Conservation (phyloP, 306 rosid species). For the Geum urbanum region DNA sequence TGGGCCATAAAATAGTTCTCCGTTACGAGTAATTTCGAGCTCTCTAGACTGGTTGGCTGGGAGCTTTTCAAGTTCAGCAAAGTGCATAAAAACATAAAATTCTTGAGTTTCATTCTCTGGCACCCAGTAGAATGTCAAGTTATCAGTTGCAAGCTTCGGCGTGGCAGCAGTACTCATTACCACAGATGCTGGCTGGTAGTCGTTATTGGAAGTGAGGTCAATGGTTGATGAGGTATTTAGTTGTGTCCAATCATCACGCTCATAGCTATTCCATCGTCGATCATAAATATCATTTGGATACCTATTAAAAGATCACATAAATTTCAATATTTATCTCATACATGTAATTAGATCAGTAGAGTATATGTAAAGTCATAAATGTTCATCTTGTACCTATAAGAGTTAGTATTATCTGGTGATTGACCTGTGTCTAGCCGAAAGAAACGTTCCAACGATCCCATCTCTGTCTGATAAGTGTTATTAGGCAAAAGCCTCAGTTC, state of each 20-base stretch:
- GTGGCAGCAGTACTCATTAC: not conserved
- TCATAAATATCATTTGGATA: slow-evolving; percentile 30
- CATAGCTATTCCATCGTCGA: slow-evolving; percentile 25
- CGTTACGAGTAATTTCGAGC: slow-evolving; percentile 15
- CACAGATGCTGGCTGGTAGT: not conserved
- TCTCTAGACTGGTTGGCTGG: not conserved
- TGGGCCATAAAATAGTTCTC: not conserved
- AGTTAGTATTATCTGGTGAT: not conserved
- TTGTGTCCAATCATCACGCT: not conserved
- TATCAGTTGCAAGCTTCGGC: not conserved
- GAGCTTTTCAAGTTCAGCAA: slow-evolving; percentile 22
- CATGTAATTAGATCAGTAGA: not conserved
- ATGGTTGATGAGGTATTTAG: not conserved
- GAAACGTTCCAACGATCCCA: not conserved
- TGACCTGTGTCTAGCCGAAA: slow-evolving; percentile 6
- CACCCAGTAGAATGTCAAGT: slow-evolving; percentile 14
- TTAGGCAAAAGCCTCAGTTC: slow-evolving; percentile 16
- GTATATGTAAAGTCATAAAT: not conserved
- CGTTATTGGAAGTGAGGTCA: not conserved
- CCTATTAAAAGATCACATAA: slow-evolving; percentile 15
- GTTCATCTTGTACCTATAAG: not conserved
- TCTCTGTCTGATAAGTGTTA: not conserved
- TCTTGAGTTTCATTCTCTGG: not conserved
- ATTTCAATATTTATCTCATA: not conserved
- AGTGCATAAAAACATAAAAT: slow-evolving; percentile 15